Evolutionary conservation across 352 stramenopile species (phyloP), one percentile per base, ranked within the genome.

Genomic region (Phytophthora fragariae): DNA sequence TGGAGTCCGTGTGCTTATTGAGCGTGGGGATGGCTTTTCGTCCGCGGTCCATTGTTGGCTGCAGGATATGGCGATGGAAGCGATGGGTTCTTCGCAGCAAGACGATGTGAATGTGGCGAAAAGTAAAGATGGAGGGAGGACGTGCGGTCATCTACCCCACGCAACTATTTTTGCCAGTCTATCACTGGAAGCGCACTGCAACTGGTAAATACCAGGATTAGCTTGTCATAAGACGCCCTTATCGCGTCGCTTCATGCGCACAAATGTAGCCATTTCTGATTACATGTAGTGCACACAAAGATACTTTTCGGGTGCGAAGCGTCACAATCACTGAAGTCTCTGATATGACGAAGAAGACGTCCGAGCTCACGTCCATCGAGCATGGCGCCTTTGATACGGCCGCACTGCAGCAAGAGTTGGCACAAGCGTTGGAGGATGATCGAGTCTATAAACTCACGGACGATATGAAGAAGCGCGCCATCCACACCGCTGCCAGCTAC

Each of bases 391-490:
- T 96, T 15, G 86, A 96, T 72, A 95, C 88, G 46, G 72, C 79
- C 7, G 83, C 83, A 46, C 73, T 97, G 57, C 84, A 97, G 67
- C 67, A 90, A 50, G 89, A 97, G 66, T 59, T 97, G 35, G 80
- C 77, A 0, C 75, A 84, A 58, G 86, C 90, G 47, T 77, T 97
- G 2, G 88, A 97, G 57, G 88, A 93, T 19, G 89, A 96, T 49
- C 87, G 90, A 49, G 62, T 92, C 24, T 97, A 97, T 74, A 94
- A 93, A 64, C 78, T 90, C 44, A 97, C 90, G 0, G 90, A 97
- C 74, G 85, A 68, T 52, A 93, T 93, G 84, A 97, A 97, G 75
- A 97, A 97, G 70, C 90, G 89, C 5, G 90, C 90, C 54, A 97
- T 96, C 68, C 89, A 95, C 69, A 94, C 88, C 0, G 89, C 90